Percentiles rank a stretch among this genome's conserved stretches.
Conservation (phyloP, 176 grass and related monocot genomes). For the Oryza australiensis region DNA sequence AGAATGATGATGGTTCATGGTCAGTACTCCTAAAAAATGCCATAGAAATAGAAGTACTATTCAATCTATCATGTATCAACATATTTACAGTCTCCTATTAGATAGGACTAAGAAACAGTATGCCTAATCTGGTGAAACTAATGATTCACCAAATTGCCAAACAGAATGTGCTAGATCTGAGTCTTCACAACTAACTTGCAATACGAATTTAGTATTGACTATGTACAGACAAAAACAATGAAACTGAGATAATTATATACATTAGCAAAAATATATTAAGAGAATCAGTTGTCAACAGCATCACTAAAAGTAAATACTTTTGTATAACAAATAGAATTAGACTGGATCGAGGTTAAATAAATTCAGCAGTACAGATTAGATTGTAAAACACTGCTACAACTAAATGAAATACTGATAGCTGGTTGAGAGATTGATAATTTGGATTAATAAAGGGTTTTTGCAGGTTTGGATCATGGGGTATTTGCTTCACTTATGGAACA, state of each 20-base stretch:
- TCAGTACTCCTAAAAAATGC: constrained; percentile 35
- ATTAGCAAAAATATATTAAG: neutral
- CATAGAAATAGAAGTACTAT: constrained; percentile 10
- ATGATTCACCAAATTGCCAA: neutral
- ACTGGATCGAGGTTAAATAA: constrained; percentile 4
- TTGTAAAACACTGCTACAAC: neutral
- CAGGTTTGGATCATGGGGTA: constrained; percentile 75
- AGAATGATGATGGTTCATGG: constrained; percentile 83
- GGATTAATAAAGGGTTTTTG: constrained; percentile 15
- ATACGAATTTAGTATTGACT: neutral
- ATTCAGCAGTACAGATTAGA: neutral
- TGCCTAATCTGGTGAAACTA: neutral
- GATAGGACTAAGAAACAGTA: neutral
- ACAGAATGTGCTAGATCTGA: neutral
- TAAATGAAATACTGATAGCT: neutral
- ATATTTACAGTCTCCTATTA: neutral
- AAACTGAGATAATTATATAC: constrained; percentile 3
- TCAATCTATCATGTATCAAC: neutral
- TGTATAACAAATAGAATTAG: constrained; percentile 4
- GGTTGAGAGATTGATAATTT: neutral
- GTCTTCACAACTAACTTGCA: neutral
- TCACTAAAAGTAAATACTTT: neutral
- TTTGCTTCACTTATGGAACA: constrained; percentile 71
- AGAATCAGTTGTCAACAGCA: neutral
- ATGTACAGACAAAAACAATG: neutral